Percentiles rank a stretch among this genome's conserved stretches.
These are phyloP conservation scores for Leccinum sublutescens DNA, from an alignment of 768 basidiomycete species.

Conservation along the genomic window DNA sequence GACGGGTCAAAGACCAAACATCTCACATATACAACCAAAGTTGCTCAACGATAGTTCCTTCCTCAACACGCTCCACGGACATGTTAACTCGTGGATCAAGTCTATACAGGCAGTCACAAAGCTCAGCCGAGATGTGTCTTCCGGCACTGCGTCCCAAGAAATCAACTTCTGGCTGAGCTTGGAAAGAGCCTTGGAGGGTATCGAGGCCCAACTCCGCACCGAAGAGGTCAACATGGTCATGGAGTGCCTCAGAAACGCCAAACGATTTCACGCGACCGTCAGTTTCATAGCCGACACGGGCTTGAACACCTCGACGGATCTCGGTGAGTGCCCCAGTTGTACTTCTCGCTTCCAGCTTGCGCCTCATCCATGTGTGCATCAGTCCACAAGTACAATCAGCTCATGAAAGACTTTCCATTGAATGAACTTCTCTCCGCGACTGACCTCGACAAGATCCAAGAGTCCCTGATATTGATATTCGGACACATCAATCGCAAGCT, in stretches of 20 bases:
- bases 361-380: background rate
- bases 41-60: conserved; percentile 85
- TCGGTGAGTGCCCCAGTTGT: conserved; percentile 47
- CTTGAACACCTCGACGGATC: conserved; percentile 88
- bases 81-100: conserved; percentile 98
- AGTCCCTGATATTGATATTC: conserved; percentile 84
- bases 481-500: conserved; percentile 94
- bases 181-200: conserved; percentile 89
- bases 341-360: background rate
- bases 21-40: conserved; percentile 69
- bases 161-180: conserved; percentile 99
- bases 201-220: conserved; percentile 86
- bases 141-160: conserved; percentile 96
- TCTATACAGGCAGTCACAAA: conserved; percentile 96
- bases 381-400: conserved; percentile 97
- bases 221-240: conserved; percentile 92
- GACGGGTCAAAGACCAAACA: conserved; percentile 61
- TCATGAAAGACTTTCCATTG: conserved; percentile 99
- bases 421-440: conserved; percentile 97
- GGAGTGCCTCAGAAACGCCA: conserved; percentile 93
- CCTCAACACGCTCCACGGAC: conserved; percentile 87
- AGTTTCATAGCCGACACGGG: conserved; percentile 98
- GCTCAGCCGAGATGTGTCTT: conserved; percentile 87
- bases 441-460: conserved; percentile 93
- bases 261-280: conserved; percentile 95